Base-by-base conservation (phyloP, 352 stramenopile species). In the Thalassiosira hispida region DNA sequence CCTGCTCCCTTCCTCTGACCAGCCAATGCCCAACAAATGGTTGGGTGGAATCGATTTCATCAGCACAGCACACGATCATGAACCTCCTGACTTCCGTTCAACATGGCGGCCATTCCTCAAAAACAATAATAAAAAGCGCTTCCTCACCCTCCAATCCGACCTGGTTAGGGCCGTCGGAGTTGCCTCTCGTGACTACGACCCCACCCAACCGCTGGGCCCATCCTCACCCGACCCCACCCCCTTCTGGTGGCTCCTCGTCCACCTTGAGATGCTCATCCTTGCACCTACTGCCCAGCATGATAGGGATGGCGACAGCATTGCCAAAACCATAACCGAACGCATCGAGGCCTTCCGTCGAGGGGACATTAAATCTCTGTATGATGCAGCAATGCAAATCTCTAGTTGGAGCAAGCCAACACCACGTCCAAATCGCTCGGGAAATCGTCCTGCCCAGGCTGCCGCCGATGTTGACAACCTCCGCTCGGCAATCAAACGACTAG, bases 401-500 rank as follows among this genome's bases (percentile, higher is more conserved):
- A 44, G 20, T 20, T 29, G 33, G 16, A 29, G 25, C 1, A 18
- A 7, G 1, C 33, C 35, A n/a, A 11, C 29, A 0, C 3, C 29
- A 5, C 1, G 25, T 25, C 25, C 59, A 11, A 4, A 52, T 20
- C 1, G 27, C 9, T 14, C 16, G 7, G 23, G 5, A 0, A 53
- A 40, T 27, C n/a, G 23, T 1, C 25, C 38, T 44, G 63, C 55
- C 2, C 61, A 73, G 25, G 47, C 57, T 12, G 63, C 73, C 1
- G 63, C 73, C 31, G 49, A 81, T 20, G 53, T 22, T 9, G 63
- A 81, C 65, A 75, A 81, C 29, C 76, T 33, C 29, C 40, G 40
- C 29, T 62, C 73, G 1, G 72, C 72, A 12, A 42, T 69, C 11
- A 16, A 53, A 12, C 40, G 64, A 16, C 4, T 59, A 1, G 38